Base-by-base conservation (phyloP, 345 rosid species). In the Arabidopsis arenosa region DNA sequence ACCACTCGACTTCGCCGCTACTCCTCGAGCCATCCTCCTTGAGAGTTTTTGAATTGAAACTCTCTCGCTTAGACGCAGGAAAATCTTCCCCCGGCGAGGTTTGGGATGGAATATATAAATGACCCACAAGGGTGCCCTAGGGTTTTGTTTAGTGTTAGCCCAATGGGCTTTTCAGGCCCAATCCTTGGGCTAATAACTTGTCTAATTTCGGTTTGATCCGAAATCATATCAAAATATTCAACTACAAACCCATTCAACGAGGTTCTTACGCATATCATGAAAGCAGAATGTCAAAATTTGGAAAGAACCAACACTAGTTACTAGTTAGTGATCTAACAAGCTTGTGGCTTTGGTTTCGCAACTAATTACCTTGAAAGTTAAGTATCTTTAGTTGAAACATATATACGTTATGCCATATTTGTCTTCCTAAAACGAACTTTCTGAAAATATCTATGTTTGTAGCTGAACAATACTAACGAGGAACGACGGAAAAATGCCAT, bases 1-100 rank as follows among this genome's bases (percentile, higher is more conserved):
- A 14, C 61, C 48, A 85, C 55, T 68, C 45, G 67, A 53, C 23
- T 73, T 80, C 23, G 69, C 76, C 37, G 39, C 76, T 13, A n/a
- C 72, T 39, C 72, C 78, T 51, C 84, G 84, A 75, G 72, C 63
- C 84, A 82, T 54, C 65, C 53, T 68, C 26, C 7, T 57, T 4
- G 13, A 7, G 15, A 12, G 3, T 21, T 61, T 23, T 61, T 23
- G 18, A n/a, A 14, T 14, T n/a, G 2, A 45, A 45, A 45, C 49
- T 10, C 45, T 23, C 35, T 55, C 17, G 10, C 60, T 53, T 26
- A 26, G 35, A 53, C 9, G 66, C 13, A 40, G 18, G 47, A 18
- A 15, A 4, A 3, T 57, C 43, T 57, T 57, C 63, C 63, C 63
- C 26, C 43, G 63, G 63, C 63, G 26, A 35, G 43, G 2, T 0